Evolutionary conservation across 805 yeast species (phyloP), one percentile per base, ranked within the genome.

Genomic region (Scheffersomyces amazonensis): DNA sequence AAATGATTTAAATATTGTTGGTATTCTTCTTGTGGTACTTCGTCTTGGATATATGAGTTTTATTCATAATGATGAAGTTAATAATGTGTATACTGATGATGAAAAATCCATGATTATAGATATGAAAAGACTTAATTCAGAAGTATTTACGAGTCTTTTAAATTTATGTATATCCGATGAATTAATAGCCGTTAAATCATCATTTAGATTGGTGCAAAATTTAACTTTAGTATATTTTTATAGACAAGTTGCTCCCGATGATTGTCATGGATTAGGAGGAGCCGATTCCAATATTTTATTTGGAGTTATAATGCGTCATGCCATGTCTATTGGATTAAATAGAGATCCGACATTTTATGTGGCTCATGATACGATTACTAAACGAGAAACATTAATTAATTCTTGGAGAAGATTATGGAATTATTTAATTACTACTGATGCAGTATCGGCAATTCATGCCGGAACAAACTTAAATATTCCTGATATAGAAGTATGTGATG

Each of bases 381-480:
- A 59, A 21, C 53, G 57, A 12, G 52, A 52, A 16, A 31, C 47
- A 2, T 50, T 61, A 15, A 50, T 54, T 15, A 46, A 48, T 22
- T 50, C 54, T 1, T 69, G 75, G 75, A 49, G 73, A 35, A 39
- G 47, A 16, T 47, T 69, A 19, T 69, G 75, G 75, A 36, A 44
- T 29, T 58, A 53, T 39, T 48, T 69, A 10, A 47, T 49, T 3
- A 42, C 33, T 4, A 36, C 49, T 5, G 75, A 69, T 42, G 70
- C 71, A 1, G 25, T 43, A 11, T 41, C 46, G 11, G 51, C 70
- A 2, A 62, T 69, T 6, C 58, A 59, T 39, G 43, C 64, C 22
- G 70, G 72, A 1, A 52, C 62, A 1, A 41, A 53, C 4, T 48
- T 64, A 34, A 57, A 56, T 33, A 41, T 68, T 12, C 48, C 50